These are phyloP conservation scores for Camellia japonica DNA, from an alignment of 148 eudicot genomes.

Conservation along the genomic window DNA sequence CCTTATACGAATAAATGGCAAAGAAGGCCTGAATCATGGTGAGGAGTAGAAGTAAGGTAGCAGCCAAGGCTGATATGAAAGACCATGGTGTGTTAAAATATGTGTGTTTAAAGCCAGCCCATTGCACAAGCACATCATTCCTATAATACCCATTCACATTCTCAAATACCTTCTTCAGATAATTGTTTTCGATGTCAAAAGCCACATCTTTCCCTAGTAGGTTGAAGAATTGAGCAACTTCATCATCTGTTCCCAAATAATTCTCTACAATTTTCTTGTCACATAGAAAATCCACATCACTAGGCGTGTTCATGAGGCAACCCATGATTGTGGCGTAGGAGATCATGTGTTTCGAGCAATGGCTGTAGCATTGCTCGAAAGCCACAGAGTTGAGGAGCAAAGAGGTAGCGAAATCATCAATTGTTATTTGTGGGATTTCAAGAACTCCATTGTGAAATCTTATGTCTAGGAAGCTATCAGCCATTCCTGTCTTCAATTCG, in stretches of 20 bases:
- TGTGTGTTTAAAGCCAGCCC: neutral
- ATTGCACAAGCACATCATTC: neutral
- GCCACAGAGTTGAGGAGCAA: neutral
- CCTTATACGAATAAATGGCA: neutral
- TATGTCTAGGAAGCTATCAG: neutral
- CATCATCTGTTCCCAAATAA: neutral
- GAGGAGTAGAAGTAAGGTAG: neutral
- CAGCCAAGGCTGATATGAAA: constrained; percentile 5
- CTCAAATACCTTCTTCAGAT: neutral
- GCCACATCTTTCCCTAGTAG: neutral
- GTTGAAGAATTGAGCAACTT: neutral
- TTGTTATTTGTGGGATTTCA: neutral
- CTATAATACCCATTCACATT: constrained; percentile 4
- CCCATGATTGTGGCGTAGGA: neutral
- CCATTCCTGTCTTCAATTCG: neutral
- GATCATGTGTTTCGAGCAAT: neutral
- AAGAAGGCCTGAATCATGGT: constrained; percentile 1
- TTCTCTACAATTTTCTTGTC: neutral
- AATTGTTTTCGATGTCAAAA: neutral
- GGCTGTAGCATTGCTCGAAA: constrained; percentile 3
- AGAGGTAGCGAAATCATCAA: neutral
- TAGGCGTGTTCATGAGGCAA: neutral
- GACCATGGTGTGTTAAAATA: constrained; percentile 6
- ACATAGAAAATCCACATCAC: neutral
- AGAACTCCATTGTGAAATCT: neutral